Base-by-base conservation (phyloP, 371 early-diverging fungal genomes). In the Polyrhizophydium stewartii region DNA sequence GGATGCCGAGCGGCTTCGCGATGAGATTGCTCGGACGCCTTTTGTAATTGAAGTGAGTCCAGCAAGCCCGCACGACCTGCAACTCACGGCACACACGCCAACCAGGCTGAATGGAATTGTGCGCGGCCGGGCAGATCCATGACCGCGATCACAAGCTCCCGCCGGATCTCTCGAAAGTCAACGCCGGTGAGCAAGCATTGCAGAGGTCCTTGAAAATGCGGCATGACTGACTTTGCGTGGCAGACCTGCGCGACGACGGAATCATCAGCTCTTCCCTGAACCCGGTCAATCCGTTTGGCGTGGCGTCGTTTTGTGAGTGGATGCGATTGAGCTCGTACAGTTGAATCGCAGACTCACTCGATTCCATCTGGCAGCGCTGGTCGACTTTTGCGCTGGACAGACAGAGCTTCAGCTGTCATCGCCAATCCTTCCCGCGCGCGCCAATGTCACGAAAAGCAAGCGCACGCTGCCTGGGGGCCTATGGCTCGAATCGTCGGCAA, bases 401-500 rank as follows among this genome's bases (percentile, higher is more conserved):
- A 55, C 21, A 28, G 28, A 25, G 17, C 43, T 65, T 9, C 56
- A 60, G 19, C 21, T 56, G 12, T 33, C 33, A 12, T 32, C 57
- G 1, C 65, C 65, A 7, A 52, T 65, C 25, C 58, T 65, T 12
- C 65, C 65, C 2, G 51, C 38, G 10, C 51, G 56, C 7, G 16
- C 35, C 5, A 2, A 50, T 9, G 30, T 51, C 30, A 37, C 25
- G 16, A 57, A 49, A 17, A 59, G 37, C 49, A 46, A 49, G 19
- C 22, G 45, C 27, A 37, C 57, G 37, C 43, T 66, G 3, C 66
- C 66, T 28, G 41, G 57, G n/a, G 66, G 46, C 0, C 33, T 55
- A 17, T 66, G 66, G 66, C 53, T 66, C 28, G 66, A 66, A 35
- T 56, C 66, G 2, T 60, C 60, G 10, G 59, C 66, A 6, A 57